Percentiles rank a stretch among this genome's conserved stretches.
Evolutionary conservation across 148 eudicot species (phyloP).

Genomic region (Gaultheria prostrata): DNA sequence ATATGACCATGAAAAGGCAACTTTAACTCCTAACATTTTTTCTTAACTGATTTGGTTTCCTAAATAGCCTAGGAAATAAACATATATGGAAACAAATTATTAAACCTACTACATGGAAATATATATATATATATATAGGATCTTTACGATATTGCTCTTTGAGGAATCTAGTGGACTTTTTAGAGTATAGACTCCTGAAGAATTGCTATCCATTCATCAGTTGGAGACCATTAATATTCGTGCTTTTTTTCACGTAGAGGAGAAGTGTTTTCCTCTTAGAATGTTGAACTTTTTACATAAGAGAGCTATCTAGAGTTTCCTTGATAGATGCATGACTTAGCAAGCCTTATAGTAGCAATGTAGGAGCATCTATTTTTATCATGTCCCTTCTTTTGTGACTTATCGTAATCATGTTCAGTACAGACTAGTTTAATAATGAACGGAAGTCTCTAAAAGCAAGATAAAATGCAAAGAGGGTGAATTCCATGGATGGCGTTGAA

Average conservation of each 20-base stretch:
- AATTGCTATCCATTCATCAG: background rate
- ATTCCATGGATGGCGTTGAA: background rate
- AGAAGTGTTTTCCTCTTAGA: background rate
- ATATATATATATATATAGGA: too few species aligned
- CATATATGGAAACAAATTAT: too few species aligned
- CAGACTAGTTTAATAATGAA: background rate
- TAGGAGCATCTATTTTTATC: background rate
- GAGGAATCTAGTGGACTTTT: background rate
- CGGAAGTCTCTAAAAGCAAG: background rate
- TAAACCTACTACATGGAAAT: too few species aligned
- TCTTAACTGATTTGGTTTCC: too few species aligned
- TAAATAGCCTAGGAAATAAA: too few species aligned
- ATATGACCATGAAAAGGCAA: too few species aligned
- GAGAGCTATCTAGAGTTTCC: slow-evolving; percentile 8
- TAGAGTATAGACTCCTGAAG: background rate
- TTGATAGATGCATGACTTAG: slow-evolving; percentile 3
- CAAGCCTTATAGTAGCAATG: background rate
- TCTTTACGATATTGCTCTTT: background rate
- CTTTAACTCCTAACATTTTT: too few species aligned
- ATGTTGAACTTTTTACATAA: background rate
- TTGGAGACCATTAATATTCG: background rate
- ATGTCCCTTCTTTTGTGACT: background rate
- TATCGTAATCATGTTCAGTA: background rate
- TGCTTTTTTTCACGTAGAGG: background rate
- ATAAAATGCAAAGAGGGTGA: background rate